Percentiles rank a stretch among this genome's conserved stretches.
phyloP scores from a whole-genome alignment of 176 grass and related monocot genomes.

The Musa itinerans region DNA sequence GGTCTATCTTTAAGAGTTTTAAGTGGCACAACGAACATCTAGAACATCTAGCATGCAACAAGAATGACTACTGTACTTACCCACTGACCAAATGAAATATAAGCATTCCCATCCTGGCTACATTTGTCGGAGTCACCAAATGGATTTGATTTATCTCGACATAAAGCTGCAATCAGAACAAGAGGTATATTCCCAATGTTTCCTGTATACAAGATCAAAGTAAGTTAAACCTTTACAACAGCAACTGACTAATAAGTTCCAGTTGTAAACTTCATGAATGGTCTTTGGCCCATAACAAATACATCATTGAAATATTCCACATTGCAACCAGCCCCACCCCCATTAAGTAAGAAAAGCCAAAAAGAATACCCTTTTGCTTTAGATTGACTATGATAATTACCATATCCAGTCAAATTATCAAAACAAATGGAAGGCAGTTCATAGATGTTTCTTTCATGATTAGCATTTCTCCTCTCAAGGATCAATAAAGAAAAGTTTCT shows the following conservation, averaged over 20 bases:
- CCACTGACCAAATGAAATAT: constrained; percentile 99
- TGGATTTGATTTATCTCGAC: constrained; percentile 80
- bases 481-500: background rate
- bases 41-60: background rate
- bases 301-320: too few relatives aligned
- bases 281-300: too few relatives aligned
- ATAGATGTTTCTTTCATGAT: background rate
- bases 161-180: constrained; percentile 88
- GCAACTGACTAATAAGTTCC: too few relatives aligned
- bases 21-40: too few relatives aligned
- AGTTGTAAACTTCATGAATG: too few relatives aligned
- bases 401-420: background rate
- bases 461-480: background rate
- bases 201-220: constrained; percentile 38
- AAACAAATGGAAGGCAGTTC: background rate
- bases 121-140: constrained; percentile 92
- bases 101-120: constrained; percentile 94
- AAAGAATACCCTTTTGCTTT: too few relatives aligned
- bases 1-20: too few relatives aligned
- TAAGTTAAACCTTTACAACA: too few relatives aligned
- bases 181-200: constrained; percentile 99
- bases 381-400: too few relatives aligned
- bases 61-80: constrained; percentile 29
- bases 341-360: too few relatives aligned
- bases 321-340: too few relatives aligned